These are phyloP conservation scores for Populus hybrid DNA, from an alignment of 441 rosid genomes.

Conservation along the genomic window DNA sequence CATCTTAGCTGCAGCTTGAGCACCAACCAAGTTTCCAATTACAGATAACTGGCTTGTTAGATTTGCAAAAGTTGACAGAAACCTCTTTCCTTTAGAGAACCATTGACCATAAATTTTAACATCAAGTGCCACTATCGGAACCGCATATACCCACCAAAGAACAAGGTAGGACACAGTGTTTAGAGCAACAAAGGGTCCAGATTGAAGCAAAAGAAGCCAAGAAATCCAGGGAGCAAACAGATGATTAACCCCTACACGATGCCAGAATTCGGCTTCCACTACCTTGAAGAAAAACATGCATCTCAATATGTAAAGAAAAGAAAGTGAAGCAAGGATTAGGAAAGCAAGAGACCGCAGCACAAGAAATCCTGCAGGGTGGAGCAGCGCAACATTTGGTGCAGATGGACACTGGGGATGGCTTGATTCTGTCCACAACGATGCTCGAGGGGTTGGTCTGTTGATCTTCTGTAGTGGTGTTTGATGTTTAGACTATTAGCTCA, in stretches of 20 bases:
- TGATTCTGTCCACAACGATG: background rate
- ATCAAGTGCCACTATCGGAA: constrained; percentile 49
- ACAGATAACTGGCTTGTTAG: constrained; percentile 60
- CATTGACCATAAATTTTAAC: constrained; percentile 65
- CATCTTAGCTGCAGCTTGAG: constrained; percentile 42
- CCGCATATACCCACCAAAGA: constrained; percentile 42
- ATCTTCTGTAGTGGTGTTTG: no score
- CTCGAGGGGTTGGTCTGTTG: no score
- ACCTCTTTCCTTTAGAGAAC: constrained; percentile 58
- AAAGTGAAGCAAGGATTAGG: constrained; percentile 39
- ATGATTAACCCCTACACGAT: constrained; percentile 49
- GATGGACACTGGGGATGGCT: constrained; percentile 27
- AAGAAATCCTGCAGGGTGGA: constrained; percentile 46
- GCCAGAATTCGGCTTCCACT: constrained; percentile 57
- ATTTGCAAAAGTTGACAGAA: constrained; percentile 44
- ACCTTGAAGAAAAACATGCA: constrained; percentile 39
- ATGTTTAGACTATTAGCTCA: no score
- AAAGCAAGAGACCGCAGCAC: constrained; percentile 55
- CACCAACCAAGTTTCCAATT: constrained; percentile 53
- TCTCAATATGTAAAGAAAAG: constrained; percentile 41
- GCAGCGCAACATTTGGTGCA: constrained; percentile 12
- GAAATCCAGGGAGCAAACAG: constrained; percentile 49
- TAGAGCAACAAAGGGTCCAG: constrained; percentile 33
- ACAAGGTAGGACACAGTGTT: constrained; percentile 15
- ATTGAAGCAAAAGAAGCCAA: constrained; percentile 45